Base-by-base conservation (phyloP, 73 alveolate genomes). In the Paramecium biaurelia region DNA sequence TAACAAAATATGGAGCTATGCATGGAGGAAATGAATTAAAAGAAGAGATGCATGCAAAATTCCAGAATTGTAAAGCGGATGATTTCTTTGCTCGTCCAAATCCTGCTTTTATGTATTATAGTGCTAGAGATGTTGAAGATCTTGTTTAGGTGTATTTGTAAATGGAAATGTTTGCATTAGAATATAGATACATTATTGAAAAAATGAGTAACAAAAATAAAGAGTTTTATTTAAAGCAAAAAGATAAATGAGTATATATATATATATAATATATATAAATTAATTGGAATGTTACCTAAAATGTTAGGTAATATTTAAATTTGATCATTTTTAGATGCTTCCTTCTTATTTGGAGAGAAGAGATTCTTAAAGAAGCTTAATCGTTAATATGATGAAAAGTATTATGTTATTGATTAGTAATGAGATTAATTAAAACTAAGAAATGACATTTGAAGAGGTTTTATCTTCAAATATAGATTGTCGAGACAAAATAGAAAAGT, bases 341-440 rank as follows among this genome's bases (percentile, higher is more conserved):
- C 90, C 45, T 79, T 79, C 30, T 63, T 79, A 5, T 79, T 20
- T 79, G 90, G 90, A 20, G 90, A 79, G 72, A 79, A 79, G 53
- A 38, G 90, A 79, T 79, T 43, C 20, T 23, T 41, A n/a, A 79
- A 79, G 74, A 79, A 47, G 28, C 42, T 79, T 2, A 79, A 79
- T 41, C 9, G 56, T 9, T 7, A 47, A 24, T 7, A 20, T 4
- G 90, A 79, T 38, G 90, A 79, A 3, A 79, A 38, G 86, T 72
- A 72, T 21, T 23, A 63, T 63, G 38, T 72, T 28, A 30, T 72
- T 35, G 32, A 72, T 35, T 72, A 72, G 58, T 45, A 43, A 79
- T 41, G 90, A 26, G 63, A 32, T 43, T 79, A 38, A 43, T 14
- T 24, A 23, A 42, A 79, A 42, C 7, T 1, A 79, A 38, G 90